A percentile compares a stretch with the other conserved stretches of the same genome.
Conservation (phyloP, 176 grass and related monocot genomes). For the Aegilops umbellulata region DNA sequence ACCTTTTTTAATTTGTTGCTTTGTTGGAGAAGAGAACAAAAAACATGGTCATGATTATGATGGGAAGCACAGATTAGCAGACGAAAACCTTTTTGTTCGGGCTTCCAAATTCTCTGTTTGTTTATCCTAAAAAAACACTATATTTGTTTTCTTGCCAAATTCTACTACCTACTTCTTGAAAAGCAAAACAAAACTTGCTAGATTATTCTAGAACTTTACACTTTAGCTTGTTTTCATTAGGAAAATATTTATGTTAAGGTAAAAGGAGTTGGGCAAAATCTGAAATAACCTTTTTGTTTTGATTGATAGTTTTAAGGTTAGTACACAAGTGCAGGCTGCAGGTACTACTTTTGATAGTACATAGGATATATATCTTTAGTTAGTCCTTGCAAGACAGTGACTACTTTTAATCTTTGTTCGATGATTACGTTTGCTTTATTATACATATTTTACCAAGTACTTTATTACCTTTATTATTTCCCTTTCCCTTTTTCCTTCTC, state of each 20-base stretch:
- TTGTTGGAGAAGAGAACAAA: slow-evolving; percentile 42
- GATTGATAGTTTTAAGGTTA: slow-evolving; percentile 56
- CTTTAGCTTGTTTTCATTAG: background rate
- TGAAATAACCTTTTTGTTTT: slow-evolving; percentile 24
- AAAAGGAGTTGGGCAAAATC: background rate
- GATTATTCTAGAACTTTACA: background rate
- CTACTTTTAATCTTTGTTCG: slow-evolving; percentile 32
- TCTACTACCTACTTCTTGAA: slow-evolving; percentile 33
- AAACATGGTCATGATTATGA: slow-evolving; percentile 39
- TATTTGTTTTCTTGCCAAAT: slow-evolving; percentile 30
- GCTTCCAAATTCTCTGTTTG: slow-evolving; percentile 40
- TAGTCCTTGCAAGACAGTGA: slow-evolving; percentile 32
- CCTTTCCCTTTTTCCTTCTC: background rate
- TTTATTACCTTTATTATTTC: slow-evolving; percentile 21
- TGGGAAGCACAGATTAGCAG: slow-evolving; percentile 33
- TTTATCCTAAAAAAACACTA: too few relatives aligned
- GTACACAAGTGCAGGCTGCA: slow-evolving; percentile 20
- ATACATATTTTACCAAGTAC: slow-evolving; percentile 28
- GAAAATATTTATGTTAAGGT: background rate
- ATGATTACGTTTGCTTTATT: slow-evolving; percentile 28
- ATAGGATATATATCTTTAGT: slow-evolving; percentile 35
- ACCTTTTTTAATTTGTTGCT: slow-evolving; percentile 36
- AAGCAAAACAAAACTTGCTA: background rate
- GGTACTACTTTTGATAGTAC: background rate
- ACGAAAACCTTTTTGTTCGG: slow-evolving; percentile 39